Evolutionary conservation across 2,329 filamentous ascomycete genomes (phyloP), one percentile per base, ranked within the genome.

Genomic region (Zasmidium cellare): DNA sequence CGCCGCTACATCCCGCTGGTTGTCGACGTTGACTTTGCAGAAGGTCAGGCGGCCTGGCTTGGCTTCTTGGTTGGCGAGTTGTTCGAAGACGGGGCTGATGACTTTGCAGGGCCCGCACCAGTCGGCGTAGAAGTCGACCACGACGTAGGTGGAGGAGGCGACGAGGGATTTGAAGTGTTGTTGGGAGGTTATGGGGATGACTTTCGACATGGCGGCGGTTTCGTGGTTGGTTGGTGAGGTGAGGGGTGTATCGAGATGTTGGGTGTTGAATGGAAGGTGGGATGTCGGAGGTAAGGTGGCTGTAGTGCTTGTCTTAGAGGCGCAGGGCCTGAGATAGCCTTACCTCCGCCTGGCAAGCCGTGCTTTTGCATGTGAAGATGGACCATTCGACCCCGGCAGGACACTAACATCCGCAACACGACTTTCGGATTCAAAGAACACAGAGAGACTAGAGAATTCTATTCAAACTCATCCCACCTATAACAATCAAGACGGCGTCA

Each of bases 81-180:
- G 72, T 55, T 79, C 77, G 67, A 83, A 79, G 61, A 79, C 72
- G 25, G 82, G 82, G 2, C 77, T 77, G 55, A 84, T 81, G 31
- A 77, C 74, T 67, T 82, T 82, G 76, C 82, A 84, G 24, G 82
- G 82, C 1, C 81, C 81, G 68, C 82, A 84, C 81, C 82, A 84
- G 62, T 70, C 68, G 3, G 70, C 69, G 58, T 71, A 71, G 69
- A 72, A 72, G 60, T 72, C 70, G 55, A 72, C 68, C 55, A 72
- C 60, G 19, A 67, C 67, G 61, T 71, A 72, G 38, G 67, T 70
- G n/a, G 67, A 66, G 28, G 67, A 70, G 44, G 66, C 58, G 24
- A 67, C 65, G 53, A 68, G 67, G 46, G 61, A 61, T 50, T 65
- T 65, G 68, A 72, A 70, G 58, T 72, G 71, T 18, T 56, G 46